A percentile compares a stretch with the other conserved stretches of the same genome.
These are phyloP conservation scores for Geranium brycei DNA, from an alignment of 345 rosid species.

Conservation along the genomic window DNA sequence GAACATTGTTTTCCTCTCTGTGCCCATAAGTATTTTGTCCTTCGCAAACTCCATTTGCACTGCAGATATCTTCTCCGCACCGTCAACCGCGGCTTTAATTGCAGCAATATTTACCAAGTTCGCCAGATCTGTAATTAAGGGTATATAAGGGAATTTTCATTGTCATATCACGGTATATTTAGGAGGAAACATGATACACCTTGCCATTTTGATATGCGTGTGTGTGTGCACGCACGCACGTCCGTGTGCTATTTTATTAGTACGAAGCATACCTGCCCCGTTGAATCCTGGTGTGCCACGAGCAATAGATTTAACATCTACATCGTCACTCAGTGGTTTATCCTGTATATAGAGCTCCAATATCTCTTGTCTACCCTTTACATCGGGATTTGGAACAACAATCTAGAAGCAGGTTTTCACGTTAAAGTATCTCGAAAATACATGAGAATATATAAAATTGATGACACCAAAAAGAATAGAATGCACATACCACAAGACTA, in stretches of 20 bases:
- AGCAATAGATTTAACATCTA: slow-evolving; percentile 86
- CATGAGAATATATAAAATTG: no score
- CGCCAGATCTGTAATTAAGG: slow-evolving; percentile 55
- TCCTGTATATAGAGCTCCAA: slow-evolving; percentile 90
- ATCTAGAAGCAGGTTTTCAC: slow-evolving; percentile 34
- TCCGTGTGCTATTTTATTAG: background rate
- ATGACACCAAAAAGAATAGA: no score
- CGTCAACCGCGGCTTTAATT: slow-evolving; percentile 97
- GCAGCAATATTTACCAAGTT: slow-evolving; percentile 96
- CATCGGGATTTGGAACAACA: slow-evolving; percentile 92
- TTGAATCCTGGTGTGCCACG: slow-evolving; percentile 99
- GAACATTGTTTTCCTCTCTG: slow-evolving; percentile 93
- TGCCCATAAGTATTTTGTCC: slow-evolving; percentile 91
- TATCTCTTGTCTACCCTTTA: slow-evolving; percentile 88
- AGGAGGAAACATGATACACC: background rate
- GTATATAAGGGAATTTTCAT: background rate
- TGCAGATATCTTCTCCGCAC: slow-evolving; percentile 65
- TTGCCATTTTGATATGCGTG: no score
- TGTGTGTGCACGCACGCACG: no score
- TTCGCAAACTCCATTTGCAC: slow-evolving; percentile 84
- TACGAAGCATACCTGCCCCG: slow-evolving; percentile 66
- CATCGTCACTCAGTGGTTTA: slow-evolving; percentile 75
- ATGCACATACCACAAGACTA: no score
- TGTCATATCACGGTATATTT: background rate
- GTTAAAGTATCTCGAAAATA: slow-evolving; percentile 15